Base-by-base conservation (phyloP, 2,329 filamentous ascomycete species). In the Penicillium palitans region DNA sequence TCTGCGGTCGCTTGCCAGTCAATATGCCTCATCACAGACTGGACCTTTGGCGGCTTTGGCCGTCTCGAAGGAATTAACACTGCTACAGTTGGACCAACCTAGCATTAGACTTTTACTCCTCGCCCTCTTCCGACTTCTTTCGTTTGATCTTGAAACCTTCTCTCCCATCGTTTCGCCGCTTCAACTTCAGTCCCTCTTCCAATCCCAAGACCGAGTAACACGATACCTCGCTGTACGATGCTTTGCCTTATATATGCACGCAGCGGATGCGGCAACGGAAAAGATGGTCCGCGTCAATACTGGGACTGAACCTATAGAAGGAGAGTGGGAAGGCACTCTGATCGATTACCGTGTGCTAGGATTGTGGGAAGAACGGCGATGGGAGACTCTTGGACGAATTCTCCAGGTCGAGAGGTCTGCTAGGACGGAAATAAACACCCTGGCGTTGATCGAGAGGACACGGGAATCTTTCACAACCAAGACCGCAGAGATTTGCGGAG, bases 171-270 rank as follows among this genome's bases (percentile, higher is more conserved):
- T 92, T 35, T 84, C 85, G 37, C 86, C 89, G 1, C 82, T 85
- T 47, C 83, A 84, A 62, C 80, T 96, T 44, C 87, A 92, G 75
- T 76, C 76, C 31, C 79, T 96, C 13, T 89, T 96, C 66, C 78
- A 80, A 45, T 82, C 86, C 67, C 54, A 73, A 47, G 81, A 83
- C 64, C 78, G 76, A 58, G 78, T 84, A 17, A 84, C 96, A 51
- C 86, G 90, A 75, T 96, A 93, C 74, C 81, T 98, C 60, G 89
- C 92, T 15, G 83, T 96, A 56, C 86, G 91, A 62, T 85, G 93
- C 59, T 90, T 96, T 64, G 92, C 89, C 69, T 81, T 91, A 62
- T 85, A 91, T 57, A 85, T 96, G 66, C 86, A 87, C 68, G 90
- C 90, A 31, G 89, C 95, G 4, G 95, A 99, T 73, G 80, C 83